Base-by-base conservation (phyloP, 2,329 filamentous ascomycete genomes). In the Sarocladium strictum region DNA sequence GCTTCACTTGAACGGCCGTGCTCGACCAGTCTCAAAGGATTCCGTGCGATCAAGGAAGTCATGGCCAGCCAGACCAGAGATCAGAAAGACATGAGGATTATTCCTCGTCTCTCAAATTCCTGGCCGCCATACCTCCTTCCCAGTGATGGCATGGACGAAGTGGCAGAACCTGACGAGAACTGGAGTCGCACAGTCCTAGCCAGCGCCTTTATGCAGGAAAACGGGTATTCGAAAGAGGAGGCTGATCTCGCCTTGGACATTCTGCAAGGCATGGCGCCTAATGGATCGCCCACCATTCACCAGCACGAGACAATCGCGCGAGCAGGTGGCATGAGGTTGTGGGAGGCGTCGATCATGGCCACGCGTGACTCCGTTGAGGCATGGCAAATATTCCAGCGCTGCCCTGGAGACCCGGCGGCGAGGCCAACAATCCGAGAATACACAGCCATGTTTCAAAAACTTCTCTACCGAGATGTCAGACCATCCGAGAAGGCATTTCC, bases 301-400 rank as follows among this genome's bases (percentile, higher is more conserved):
- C 61, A 78, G 67, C 62, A 65, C 37, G 60, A 58, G 15, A 53
- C 60, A 1, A 26, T 67, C 19, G 55, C 53, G 2, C 54, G 55
- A 7, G 52, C 54, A 14, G 62, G 61, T 26, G 50, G 54, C 2
- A 50, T 65, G n/a, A 59, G 59, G 17, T 27, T 62, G 0, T 86
- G 83, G 83, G 79, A 79, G 33, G 77, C 78, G 56, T 76, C 74
- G 26, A 74, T 86, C 38, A 73, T 72, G 57, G 76, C 83, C 0
- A 86, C 83, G 4, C 75, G 83, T 23, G 84, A 85, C 60, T 70
- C 77, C 1, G 74, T 79, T 55, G 83, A 86, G 62, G 83, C 83
- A 3, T 86, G 83, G 83, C 72, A 70, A 4, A 67, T 71, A 41
- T 76, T 80, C 56, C 70, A 71, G 55, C 63, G 63, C 56, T 71